Evolutionary conservation across 139 green algal species (phyloP), one percentile per base, ranked within the genome.

Genomic region (Micromonas commoda): DNA sequence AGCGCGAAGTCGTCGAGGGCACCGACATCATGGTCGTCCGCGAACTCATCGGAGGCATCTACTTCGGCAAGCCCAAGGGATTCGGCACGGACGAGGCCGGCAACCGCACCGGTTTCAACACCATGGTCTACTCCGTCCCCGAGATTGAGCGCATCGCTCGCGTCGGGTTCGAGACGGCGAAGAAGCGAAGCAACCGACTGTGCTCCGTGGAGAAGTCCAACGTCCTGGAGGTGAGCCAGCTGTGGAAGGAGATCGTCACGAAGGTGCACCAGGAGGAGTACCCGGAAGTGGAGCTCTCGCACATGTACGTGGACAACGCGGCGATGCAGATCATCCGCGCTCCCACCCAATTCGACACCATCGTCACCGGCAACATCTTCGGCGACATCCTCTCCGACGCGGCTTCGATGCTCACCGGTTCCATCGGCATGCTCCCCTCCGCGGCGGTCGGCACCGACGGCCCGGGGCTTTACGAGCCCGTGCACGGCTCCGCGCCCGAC

Each of bases 291-390:
- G 91, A 97, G 89, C 89, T 99, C 2, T 89, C 83, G 60, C 95
- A 99, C 89, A 98, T 99, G 95, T 98, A 98, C 85, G 90, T 98
- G 31, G 95, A 99, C 92, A 98, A 98, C 81, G 93, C 94, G 29
- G 95, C 95, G 72, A 99, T 99, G 96, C 95, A 99, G 89, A 85
- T 99, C 39, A 89, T 98, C 64, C 86, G 78, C 37, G 80, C 79
- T 39, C 85, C 85, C 2, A 82, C 67, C 32, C 79, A 89, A 66
- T 99, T 99, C 80, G 96, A 99, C 84, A 94, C 92, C 0, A 93
- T 99, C 24, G 90, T 99, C 28, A 98, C 96, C 24, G 91, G 92
- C 81, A 99, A 99, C 88, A 95, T 99, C 76, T 99, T 99, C 83
- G 96, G 96, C 32, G 96, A 99, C 89, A 99, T 99, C 77, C 81